These are phyloP conservation scores for Durotheca rogersii DNA, from an alignment of 495 filamentous ascomycete species.

Conservation along the genomic window DNA sequence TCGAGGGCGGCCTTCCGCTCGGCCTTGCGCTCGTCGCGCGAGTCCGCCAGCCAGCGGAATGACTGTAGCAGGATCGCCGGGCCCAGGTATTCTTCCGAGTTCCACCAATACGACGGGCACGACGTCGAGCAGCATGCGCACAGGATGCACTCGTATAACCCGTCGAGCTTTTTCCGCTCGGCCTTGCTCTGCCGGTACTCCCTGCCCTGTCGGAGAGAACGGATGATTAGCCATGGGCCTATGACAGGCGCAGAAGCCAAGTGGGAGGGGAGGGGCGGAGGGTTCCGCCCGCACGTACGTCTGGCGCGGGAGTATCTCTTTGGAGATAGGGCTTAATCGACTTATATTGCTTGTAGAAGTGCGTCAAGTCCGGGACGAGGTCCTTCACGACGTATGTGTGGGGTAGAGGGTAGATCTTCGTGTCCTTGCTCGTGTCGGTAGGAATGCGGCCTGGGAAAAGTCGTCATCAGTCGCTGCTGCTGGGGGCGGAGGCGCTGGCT, in stretches of 20 bases:
- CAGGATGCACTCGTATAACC: conserved; percentile 98
- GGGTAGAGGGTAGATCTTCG: conserved; percentile 96
- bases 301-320: conserved; percentile 70
- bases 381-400: conserved; percentile 99
- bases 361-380: conserved; percentile 92
- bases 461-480: no score
- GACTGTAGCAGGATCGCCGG: conserved; percentile 94
- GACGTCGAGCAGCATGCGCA: conserved; percentile 99
- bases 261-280: no score
- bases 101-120: conserved; percentile 99
- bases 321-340: conserved; percentile 99
- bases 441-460: conserved; percentile 96
- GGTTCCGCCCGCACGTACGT: conserved; percentile 63
- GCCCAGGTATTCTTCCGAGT: conserved; percentile 95
- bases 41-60: conserved; percentile 94
- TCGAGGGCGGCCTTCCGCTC: conserved; percentile 88
- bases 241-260: no score
- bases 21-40: conserved; percentile 80
- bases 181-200: conserved; percentile 86
- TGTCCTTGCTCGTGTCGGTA: conserved; percentile 71
- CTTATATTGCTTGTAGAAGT: conserved; percentile 99
- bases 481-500: no score
- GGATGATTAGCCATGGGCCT: no score
- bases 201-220: conserved; percentile 61
- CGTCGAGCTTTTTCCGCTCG: conserved; percentile 94